These are phyloP conservation scores for Solanum acaule DNA, from an alignment of 257 asterid genomes.

Conservation along the genomic window DNA sequence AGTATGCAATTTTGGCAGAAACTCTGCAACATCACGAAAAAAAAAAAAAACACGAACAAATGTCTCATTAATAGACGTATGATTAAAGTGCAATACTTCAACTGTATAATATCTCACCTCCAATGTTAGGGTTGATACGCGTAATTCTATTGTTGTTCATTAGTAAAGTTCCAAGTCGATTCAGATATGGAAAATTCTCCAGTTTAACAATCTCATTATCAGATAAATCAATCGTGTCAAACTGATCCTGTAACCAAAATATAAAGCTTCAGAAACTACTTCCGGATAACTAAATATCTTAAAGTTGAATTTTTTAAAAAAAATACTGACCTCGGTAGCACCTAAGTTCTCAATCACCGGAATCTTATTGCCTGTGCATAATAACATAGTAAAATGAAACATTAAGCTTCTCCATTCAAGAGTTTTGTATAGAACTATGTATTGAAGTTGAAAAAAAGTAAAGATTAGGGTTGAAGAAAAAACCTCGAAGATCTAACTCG, in stretches of 20 bases:
- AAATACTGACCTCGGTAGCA: conserved; percentile 82
- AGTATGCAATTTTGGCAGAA: conserved; percentile 86
- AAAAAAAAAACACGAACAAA: neutral
- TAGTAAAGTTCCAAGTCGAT: conserved; percentile 83
- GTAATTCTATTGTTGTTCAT: conserved; percentile 92
- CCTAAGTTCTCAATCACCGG: conserved; percentile 91
- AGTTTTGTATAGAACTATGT: neutral
- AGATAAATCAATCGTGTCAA: conserved; percentile 90
- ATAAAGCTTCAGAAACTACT: neutral
- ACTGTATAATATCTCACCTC: conserved; percentile 43
- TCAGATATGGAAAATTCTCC: conserved; percentile 71
- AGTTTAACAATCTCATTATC: conserved; percentile 99
- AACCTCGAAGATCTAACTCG: conserved; percentile 93
- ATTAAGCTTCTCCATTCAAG: neutral
- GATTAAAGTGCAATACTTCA: neutral
- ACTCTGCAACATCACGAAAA: conserved; percentile 37
- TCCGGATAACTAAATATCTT: neutral
- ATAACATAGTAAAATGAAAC: neutral
- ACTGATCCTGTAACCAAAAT: conserved; percentile 63
- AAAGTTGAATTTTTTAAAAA: neutral
- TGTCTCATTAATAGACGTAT: neutral
- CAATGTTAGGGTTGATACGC: conserved; percentile 81
- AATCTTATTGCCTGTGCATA: conserved; percentile 68
- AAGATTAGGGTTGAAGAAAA: conserved; percentile 17
- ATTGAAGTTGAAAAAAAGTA: neutral